Evolutionary conservation across 169 alveolate species (phyloP), one percentile per base, ranked within the genome.

Genomic region (Cryptosporidium tyzzeri): DNA sequence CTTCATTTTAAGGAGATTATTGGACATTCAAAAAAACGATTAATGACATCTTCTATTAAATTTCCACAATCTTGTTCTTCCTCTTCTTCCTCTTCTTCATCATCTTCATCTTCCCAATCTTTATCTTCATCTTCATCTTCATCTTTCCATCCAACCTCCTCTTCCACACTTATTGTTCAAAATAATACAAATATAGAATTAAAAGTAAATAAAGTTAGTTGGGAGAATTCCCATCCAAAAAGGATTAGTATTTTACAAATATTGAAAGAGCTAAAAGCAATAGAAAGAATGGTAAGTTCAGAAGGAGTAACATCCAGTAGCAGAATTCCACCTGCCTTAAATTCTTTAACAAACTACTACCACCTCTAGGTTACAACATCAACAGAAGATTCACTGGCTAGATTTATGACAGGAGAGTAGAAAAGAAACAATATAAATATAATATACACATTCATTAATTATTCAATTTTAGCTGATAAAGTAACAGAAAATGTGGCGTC

Each of bases 341-440:
- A n/a, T 7, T 31, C 12, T 1, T 5, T 39, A 33, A 33, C 8
- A 9, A 65, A 65, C n/a, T 29, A 18, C 0, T 62, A 2, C n/a
- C 39, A 1, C 1, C 44, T 58, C 3, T 51, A 80, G 89, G 59
- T 48, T 16, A 80, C 75, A 0, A 62, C 80, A n/a, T 41, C 68
- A 14, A 55, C 37, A 23, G 89, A 80, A 62, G 89, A 80, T 23
- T 59, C 75, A 26, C 68, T 80, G 7, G 62, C 89, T 0, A 53
- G 67, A 21, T 80, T 80, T 33, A 80, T 80, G 89, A 80, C 89
- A 18, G 89, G 89, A 80, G 70, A 80, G 29, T 58, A 21, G 9
- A 61, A 23, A 29, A 75, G 50, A 37, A 31, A 61, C 16, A 0
- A n/a, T 37, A 39, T 10, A 39, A 8, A 39, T 6, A 10, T 39